Evolutionary conservation across 192 early-diverging fungal species (phyloP).

Genomic region (Globomyces pollinis-pini): DNA sequence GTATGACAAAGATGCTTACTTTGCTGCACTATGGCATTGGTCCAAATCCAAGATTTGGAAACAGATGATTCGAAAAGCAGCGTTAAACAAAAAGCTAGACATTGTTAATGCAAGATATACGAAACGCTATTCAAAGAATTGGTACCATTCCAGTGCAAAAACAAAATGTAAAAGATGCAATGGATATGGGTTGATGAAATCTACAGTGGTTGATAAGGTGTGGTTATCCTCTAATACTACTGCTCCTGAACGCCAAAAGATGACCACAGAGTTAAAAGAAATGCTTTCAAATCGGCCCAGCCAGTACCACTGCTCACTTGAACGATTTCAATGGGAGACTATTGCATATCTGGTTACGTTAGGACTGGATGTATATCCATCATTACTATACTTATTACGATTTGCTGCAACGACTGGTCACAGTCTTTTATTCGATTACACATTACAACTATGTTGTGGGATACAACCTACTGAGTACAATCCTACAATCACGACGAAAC

Average conservation of each 20-base stretch:
- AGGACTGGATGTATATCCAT: too few species aligned
- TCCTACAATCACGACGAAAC: too few species aligned
- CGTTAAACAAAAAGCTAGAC: neutral
- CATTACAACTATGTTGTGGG: too few species aligned
- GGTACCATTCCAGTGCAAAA: neutral
- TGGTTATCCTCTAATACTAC: neutral
- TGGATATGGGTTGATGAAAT: neutral
- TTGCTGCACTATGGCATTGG: slow-evolving; percentile 5
- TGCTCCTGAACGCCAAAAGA: neutral
- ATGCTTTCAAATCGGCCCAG: neutral
- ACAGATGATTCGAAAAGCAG: neutral
- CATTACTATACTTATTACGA: neutral
- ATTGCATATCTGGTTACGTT: too few species aligned
- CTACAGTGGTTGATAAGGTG: neutral
- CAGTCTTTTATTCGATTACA: too few species aligned
- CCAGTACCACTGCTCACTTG: neutral
- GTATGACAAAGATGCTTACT: slow-evolving; percentile 1
- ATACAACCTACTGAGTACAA: too few species aligned
- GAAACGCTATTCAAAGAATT: neutral
- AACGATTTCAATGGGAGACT: neutral
- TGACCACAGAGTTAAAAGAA: neutral
- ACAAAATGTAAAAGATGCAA: slow-evolving; percentile 3
- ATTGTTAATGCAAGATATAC: neutral
- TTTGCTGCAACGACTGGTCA: neutral
- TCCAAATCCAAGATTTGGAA: neutral